Percentiles rank a stretch among this genome's conserved stretches.
Evolutionary conservation across 2,329 filamentous ascomycete species (phyloP).

Genomic region (Ophiostoma ips): DNA sequence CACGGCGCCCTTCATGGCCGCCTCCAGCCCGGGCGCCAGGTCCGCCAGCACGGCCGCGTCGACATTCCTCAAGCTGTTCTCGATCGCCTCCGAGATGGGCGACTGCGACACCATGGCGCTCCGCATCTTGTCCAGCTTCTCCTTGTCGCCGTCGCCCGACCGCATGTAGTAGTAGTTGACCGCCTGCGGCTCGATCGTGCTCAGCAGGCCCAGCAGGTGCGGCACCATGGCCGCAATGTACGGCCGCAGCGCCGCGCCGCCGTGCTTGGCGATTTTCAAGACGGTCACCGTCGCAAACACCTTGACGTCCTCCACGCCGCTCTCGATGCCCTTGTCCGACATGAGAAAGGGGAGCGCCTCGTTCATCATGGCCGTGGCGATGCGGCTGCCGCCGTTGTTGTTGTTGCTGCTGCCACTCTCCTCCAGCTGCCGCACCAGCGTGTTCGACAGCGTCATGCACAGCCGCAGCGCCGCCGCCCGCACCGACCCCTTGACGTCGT

Average conservation of each 20-base stretch:
- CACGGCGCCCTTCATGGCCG: slow-evolving; percentile 70
- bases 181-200: slow-evolving; percentile 74
- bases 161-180: slow-evolving; percentile 91
- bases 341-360: slow-evolving; percentile 83
- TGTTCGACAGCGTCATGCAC: slow-evolving; percentile 71
- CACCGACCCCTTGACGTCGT: slow-evolving; percentile 91
- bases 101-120: slow-evolving; percentile 70
- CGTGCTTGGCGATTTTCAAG: slow-evolving; percentile 79
- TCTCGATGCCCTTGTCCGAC: slow-evolving; percentile 80
- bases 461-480: slow-evolving; percentile 66
- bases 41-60: slow-evolving; percentile 65
- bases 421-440: slow-evolving; percentile 73
- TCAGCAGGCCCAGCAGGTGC: slow-evolving; percentile 67
- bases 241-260: slow-evolving; percentile 60
- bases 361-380: slow-evolving; percentile 62
- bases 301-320: slow-evolving; percentile 75
- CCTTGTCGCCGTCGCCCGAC: slow-evolving; percentile 71
- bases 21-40: slow-evolving; percentile 58
- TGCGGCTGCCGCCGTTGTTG: slow-evolving; percentile 1
- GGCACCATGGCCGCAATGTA: slow-evolving; percentile 75
- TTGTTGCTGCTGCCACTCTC: slow-evolving; percentile 48
- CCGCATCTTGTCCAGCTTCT: slow-evolving; percentile 79
- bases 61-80: slow-evolving; percentile 72
- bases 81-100: slow-evolving; percentile 84
- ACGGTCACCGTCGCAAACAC: slow-evolving; percentile 71